Evolutionary conservation across 2,329 filamentous ascomycete genomes (phyloP), one percentile per base, ranked within the genome.

Genomic region (Emergomyces pasteurianus): DNA sequence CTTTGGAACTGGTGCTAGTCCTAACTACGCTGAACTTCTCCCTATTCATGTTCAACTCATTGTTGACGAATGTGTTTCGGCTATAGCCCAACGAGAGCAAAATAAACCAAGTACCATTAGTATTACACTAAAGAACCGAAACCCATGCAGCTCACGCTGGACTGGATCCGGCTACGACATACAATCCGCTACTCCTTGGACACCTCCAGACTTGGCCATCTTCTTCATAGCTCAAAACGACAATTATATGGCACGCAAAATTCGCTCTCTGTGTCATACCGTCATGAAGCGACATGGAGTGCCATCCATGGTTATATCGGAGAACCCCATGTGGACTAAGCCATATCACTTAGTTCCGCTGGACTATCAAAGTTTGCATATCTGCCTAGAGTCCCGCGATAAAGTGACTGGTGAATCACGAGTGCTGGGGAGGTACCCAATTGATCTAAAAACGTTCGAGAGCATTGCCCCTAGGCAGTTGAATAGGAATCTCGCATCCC

Each of bases 21-120:
- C 77, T 7, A 78, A 77, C 47, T 77, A 77, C 67, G 77, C 78
- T 16, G 77, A 80, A 57, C 74, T 80, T 31, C 74, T 80, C 31
- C 77, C 75, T 36, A 77, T 75, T 54, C 74, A 75, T 68, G 72
- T 78, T 18, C 77, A 79, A 63, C 71, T 80, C 16, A 72, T 78
- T 58, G 77, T 80, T 43, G 77, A 80, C 54, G 77, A 79, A 61
- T 79, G 77, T 61, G 64, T 72, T 47, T 67, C 68, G 26, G 74
- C 75, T 23, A 64, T 65, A 1, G 68, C 67, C 18, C 68, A 68
- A n/a, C 52, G 63, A 31, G 65, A 64, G 18, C 62, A 64, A 7
- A 64, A 66, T 55, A 67, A 65, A 16, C 66, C 71, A 54, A 68
- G 67, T 55, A 69, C 71, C n/a, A 70, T 79, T 53, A 65, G 63